Percentiles rank a stretch among this genome's conserved stretches.
Conservation (phyloP, 1,284 basidiomycete genomes). For the Boletus semigastroideus region DNA sequence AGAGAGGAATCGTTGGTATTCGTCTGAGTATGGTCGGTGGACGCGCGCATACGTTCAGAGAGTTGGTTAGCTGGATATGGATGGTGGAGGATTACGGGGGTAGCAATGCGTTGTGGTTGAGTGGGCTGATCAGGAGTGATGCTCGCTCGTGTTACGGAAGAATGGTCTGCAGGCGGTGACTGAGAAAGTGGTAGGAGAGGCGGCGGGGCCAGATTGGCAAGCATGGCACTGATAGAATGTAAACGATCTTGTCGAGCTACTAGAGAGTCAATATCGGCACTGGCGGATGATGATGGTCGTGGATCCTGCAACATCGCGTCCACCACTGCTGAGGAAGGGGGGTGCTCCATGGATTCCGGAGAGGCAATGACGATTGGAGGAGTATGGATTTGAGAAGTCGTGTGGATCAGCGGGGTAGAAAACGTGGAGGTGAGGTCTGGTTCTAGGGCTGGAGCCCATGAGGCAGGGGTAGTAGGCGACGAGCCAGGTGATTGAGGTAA, state of each 20-base stretch:
- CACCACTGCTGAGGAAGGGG: background rate
- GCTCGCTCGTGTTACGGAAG: background rate
- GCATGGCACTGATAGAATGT: constrained; percentile 16
- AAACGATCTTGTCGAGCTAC: constrained; percentile 14
- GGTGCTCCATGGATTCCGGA: background rate
- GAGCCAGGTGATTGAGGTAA: constrained; percentile 20
- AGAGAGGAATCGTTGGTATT: background rate
- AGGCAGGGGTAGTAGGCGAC: constrained; percentile 12
- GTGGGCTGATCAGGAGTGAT: background rate
- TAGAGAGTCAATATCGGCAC: constrained; percentile 10
- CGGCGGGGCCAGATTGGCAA: constrained; percentile 11
- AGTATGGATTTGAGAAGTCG: constrained; percentile 1
- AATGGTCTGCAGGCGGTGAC: constrained; percentile 8
- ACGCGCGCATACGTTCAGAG: background rate
- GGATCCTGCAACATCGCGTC: constrained; percentile 2
- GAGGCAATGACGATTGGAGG: background rate
- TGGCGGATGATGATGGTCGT: background rate
- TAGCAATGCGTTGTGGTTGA: background rate
- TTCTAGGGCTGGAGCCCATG: constrained; percentile 3
- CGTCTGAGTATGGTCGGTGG: background rate
- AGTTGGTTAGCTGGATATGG: constrained; percentile 7
- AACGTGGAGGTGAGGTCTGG: background rate
- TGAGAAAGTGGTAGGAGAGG: constrained; percentile 1
- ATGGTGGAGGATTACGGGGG: background rate
- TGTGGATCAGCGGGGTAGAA: background rate